These are phyloP conservation scores for Aureobasidium mangrovei DNA, from an alignment of 2,329 filamentous ascomycete species.

Conservation along the genomic window DNA sequence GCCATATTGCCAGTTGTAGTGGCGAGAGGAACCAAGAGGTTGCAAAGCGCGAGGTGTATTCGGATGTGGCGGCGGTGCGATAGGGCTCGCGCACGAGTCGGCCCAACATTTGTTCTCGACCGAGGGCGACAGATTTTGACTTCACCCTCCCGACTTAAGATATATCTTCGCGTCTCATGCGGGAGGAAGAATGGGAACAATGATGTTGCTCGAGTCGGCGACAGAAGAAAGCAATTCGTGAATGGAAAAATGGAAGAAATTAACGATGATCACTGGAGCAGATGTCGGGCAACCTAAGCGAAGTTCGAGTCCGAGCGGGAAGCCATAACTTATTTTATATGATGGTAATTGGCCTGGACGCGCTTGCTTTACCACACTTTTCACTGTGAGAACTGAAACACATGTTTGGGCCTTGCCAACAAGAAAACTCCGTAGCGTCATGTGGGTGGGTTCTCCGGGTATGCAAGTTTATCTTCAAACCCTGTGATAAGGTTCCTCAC, in stretches of 20 bases:
- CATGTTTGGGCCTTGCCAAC: not conserved
- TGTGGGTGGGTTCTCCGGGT: not conserved
- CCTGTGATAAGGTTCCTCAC: not conserved
- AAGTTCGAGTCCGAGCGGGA: not conserved
- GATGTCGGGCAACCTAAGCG: not conserved
- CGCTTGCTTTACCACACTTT: not conserved
- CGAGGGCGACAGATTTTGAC: not conserved
- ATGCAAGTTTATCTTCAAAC: not conserved
- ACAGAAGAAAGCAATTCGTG: too few relatives aligned
- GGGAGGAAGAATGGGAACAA: too few relatives aligned
- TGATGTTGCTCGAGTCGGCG: too few relatives aligned
- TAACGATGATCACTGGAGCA: not conserved
- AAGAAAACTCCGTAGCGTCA: not conserved
- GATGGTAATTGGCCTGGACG: not conserved
- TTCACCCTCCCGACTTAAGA: too few relatives aligned
- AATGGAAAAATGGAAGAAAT: not conserved
- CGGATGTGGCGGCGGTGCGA: slow-evolving; percentile 12
- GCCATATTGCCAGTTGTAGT: slow-evolving; percentile 49
- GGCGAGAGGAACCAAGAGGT: slow-evolving; percentile 76
- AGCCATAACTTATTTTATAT: slow-evolving; percentile 1
- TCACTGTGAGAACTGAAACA: not conserved
- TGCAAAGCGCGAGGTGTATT: slow-evolving; percentile 47
- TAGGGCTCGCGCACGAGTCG: slow-evolving; percentile 2
- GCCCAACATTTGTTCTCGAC: not conserved
- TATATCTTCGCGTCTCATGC: too few relatives aligned